Evolutionary conservation across 129 eudicot species (phyloP), one percentile per base, ranked within the genome.

Genomic region (Chrysanthemum lavandulifolium): DNA sequence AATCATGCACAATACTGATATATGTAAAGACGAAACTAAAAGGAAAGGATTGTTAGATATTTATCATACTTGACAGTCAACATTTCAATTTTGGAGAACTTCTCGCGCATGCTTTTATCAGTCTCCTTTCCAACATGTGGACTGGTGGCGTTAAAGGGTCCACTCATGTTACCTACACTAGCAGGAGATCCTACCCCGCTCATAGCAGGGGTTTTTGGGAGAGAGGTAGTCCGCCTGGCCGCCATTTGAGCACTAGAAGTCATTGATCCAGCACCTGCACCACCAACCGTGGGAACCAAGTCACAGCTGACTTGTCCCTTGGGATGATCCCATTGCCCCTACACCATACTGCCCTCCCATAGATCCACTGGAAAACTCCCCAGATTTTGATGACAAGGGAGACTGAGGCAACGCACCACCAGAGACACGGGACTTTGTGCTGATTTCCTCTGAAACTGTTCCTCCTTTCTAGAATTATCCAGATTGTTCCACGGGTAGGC

Each of bases 141-240:
- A 80, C 96, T 90, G 78, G 84, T 68, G 60, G 97, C 91, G 82
- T 83, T 94, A 43, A 86, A 78, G 68, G 94, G 87, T 33, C 87
- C 80, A 55, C 84, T 78, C 82, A 88, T 84, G 76, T 78, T 93
- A 76, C 89, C 71, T 13, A 88, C 96, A 79, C 99, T 94, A 60
- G 89, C 93, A 52, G 97, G 97, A 75, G 97, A 94, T n/a, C 87
- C 97, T 29, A 88, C 91, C 62, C 91, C 96, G 71, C 84, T 90
- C 78, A 94, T 84, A n/a, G 76, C 82, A 69, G 89, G 86, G 10
- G 91, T 78, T 75, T 88, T 90, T 10, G 99, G 87, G 43, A 88
- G 85, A 59, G 99, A 90, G 71, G 75, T 88, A 40, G 97, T 76
- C 77, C 91, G 80, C 74, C 97, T 81, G 50, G 89, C 89, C 18